phyloP scores from a whole-genome alignment of 257 asterid species.

The Eucommia ulmoides region DNA sequence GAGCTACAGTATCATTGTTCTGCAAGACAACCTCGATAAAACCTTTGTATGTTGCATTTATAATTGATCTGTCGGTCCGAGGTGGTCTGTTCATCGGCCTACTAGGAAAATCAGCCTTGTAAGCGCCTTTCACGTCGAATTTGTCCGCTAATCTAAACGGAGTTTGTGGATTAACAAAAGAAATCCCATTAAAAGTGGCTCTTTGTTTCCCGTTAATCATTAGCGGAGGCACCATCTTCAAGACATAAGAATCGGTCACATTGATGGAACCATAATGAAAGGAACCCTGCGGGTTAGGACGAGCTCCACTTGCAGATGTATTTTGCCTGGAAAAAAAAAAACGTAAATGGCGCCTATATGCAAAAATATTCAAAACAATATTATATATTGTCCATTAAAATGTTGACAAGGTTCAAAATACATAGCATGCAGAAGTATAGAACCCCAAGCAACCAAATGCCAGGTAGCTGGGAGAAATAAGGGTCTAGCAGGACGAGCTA shows the following conservation, averaged over 20 bases:
- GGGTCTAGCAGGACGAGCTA: too few relatives aligned
- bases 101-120: conserved; percentile 85
- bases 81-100: conserved; percentile 47
- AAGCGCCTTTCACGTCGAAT: conserved; percentile 52
- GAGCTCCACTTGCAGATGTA: conserved; percentile 87
- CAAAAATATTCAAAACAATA: not conserved
- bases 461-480: too few relatives aligned
- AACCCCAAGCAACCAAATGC: too few relatives aligned
- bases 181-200: conserved; percentile 69
- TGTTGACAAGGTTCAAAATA: not conserved
- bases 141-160: conserved; percentile 80
- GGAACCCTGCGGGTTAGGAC: conserved; percentile 98
- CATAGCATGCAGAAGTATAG: not conserved
- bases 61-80: conserved; percentile 43
- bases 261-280: conserved; percentile 79
- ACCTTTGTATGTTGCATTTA: conserved; percentile 85
- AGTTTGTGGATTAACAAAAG: conserved; percentile 54
- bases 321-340: conserved; percentile 52
- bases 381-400: too few relatives aligned
- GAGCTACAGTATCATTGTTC: conserved; percentile 66
- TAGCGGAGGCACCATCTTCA: conserved; percentile 43
- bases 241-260: conserved; percentile 53
- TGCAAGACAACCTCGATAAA: conserved; percentile 70
- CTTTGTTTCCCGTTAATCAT: conserved; percentile 52
- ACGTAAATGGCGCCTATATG: not conserved